Evolutionary conservation across 805 yeast genomes (phyloP).

Genomic region (Saccharomycopsis guyanensis): DNA sequence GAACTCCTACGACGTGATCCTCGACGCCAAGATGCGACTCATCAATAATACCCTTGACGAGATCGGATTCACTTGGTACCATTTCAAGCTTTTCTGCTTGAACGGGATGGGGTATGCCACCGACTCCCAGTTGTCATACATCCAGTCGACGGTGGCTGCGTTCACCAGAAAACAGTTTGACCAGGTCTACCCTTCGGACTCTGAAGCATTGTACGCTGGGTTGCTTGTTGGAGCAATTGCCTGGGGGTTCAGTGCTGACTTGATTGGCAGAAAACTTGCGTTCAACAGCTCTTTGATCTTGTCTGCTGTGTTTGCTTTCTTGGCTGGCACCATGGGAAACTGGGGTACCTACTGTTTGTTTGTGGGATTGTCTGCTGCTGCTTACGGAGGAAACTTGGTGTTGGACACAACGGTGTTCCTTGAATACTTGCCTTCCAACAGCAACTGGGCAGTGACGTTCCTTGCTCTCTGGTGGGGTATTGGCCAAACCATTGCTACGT

Average conservation of each 20-base stretch:
- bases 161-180: constrained; percentile 43
- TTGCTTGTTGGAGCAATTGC: constrained; percentile 44
- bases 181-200: constrained; percentile 35
- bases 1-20: constrained; percentile 28
- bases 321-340: constrained; percentile 44
- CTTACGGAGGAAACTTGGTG: constrained; percentile 52
- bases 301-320: constrained; percentile 43
- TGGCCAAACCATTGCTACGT: constrained; percentile 47
- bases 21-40: constrained; percentile 34
- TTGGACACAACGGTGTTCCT: constrained; percentile 46
- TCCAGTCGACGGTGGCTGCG: constrained; percentile 39
- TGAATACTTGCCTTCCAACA: constrained; percentile 44
- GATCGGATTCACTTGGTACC: constrained; percentile 52
- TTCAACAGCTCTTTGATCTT: constrained; percentile 43
- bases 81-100: constrained; percentile 39
- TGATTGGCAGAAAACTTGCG: constrained; percentile 46
- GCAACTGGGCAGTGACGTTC: constrained; percentile 45
- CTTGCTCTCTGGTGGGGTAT: constrained; percentile 58
- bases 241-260: constrained; percentile 51
- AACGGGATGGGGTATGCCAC: constrained; percentile 53
- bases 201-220: constrained; percentile 43
- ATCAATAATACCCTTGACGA: constrained; percentile 48
- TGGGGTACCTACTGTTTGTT: constrained; percentile 45
- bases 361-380: constrained; percentile 36
- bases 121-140: constrained; percentile 43